Conservation (phyloP, 352 stramenopile genomes). For the Globisporangium nodosum region DNA sequence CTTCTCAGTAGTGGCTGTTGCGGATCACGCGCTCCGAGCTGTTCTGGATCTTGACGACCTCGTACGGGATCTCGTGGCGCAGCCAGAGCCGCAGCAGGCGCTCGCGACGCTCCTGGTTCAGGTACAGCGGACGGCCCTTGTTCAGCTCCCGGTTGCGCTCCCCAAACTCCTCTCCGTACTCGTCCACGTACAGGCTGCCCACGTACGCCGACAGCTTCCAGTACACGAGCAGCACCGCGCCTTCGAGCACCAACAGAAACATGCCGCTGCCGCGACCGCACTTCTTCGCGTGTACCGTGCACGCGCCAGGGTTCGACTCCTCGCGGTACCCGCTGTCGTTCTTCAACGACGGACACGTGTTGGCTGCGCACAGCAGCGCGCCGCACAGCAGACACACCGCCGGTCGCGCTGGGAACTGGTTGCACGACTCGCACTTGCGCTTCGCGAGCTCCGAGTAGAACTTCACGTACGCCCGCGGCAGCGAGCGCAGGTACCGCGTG, state of each 20-base stretch:
- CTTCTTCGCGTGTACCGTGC: conserved; percentile 81
- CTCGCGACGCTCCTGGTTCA: conserved; percentile 67
- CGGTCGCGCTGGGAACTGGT: conserved; percentile 75
- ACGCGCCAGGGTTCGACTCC: conserved; percentile 77
- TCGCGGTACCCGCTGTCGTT: conserved; percentile 69
- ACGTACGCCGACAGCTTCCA: conserved; percentile 84
- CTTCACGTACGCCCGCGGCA: conserved; percentile 76
- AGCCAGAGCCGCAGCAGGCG: conserved; percentile 71
- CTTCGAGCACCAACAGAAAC: conserved; percentile 81
- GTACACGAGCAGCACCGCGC: conserved; percentile 80
- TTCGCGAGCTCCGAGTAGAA: conserved; percentile 85
- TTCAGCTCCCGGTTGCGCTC: conserved; percentile 77
- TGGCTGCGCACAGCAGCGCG: conserved; percentile 72
- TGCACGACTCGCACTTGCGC: conserved; percentile 64
- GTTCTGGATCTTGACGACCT: conserved; percentile 87
- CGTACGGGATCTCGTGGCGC: conserved; percentile 79
- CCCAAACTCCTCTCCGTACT: conserved; percentile 86
- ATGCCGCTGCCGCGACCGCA: conserved; percentile 77
- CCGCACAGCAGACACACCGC: conserved; percentile 85
- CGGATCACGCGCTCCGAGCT: conserved; percentile 84
- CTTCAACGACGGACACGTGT: conserved; percentile 73
- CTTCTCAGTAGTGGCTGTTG: conserved; percentile 78
- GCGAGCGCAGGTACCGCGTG: conserved; percentile 60
- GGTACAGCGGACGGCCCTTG: conserved; percentile 75
- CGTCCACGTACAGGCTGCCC: conserved; percentile 80